Evolutionary conservation across 2,329 filamentous ascomycete species (phyloP).

Genomic region (Cladosporium oxysporum): DNA sequence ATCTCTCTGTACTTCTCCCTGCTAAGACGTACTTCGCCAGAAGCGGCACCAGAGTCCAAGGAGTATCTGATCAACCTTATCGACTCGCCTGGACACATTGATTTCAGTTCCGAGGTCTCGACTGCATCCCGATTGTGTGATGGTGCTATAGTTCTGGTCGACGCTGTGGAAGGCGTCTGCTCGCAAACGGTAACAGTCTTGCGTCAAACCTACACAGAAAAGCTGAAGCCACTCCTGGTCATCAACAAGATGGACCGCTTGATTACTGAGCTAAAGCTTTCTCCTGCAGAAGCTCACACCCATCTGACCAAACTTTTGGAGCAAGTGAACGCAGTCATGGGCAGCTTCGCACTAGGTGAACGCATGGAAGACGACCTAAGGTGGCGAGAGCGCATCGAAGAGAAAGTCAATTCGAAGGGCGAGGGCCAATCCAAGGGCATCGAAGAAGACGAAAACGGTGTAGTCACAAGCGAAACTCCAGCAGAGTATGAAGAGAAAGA

Average conservation of each 20-base stretch:
- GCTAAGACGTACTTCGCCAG: slow-evolving; percentile 69
- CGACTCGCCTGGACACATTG: slow-evolving; percentile 96
- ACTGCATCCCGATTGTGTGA: slow-evolving; percentile 93
- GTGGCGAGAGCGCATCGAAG: slow-evolving; percentile 92
- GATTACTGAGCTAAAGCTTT: slow-evolving; percentile 93
- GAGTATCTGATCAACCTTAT: slow-evolving; percentile 98
- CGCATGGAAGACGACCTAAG: slow-evolving; percentile 97
- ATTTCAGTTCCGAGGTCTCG: slow-evolving; percentile 97
- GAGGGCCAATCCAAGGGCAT: slow-evolving; percentile 46
- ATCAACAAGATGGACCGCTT: slow-evolving; percentile 99
- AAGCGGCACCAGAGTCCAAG: slow-evolving; percentile 59
- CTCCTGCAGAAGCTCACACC: slow-evolving; percentile 80
- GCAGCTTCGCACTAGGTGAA: slow-evolving; percentile 96
- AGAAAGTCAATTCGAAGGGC: slow-evolving; percentile 72
- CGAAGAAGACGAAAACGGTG: slow-evolving; percentile 57
- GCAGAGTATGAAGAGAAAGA: slow-evolving; percentile 82
- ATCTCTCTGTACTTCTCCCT: slow-evolving; percentile 97
- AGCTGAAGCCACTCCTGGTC: slow-evolving; percentile 88
- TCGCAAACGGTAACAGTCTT: slow-evolving; percentile 97
- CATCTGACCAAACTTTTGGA: slow-evolving; percentile 88
- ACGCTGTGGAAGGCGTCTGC: slow-evolving; percentile 96
- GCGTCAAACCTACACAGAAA: slow-evolving; percentile 92
- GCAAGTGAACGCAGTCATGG: slow-evolving; percentile 95
- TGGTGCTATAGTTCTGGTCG: slow-evolving; percentile 89
- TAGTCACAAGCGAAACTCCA: slow-evolving; percentile 50